Conservation (phyloP, 345 rosid species). For the Populus deltoides region DNA sequence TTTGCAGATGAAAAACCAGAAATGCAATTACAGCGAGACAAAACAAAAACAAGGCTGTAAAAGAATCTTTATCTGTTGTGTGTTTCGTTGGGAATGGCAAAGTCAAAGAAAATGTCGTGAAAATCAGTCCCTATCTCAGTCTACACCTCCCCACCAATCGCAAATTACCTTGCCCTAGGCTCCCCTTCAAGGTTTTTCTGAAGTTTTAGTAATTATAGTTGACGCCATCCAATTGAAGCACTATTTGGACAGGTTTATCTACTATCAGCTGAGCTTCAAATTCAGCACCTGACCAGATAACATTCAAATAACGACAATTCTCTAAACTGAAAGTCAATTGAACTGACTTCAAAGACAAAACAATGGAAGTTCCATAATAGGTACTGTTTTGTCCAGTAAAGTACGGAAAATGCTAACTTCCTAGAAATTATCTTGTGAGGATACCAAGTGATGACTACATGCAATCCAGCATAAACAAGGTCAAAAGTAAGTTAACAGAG, state of each 20-base stretch:
- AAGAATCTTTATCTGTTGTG: not conserved
- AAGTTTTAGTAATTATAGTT: too few relatives aligned
- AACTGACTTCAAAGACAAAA: not conserved
- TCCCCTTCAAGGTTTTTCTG: not conserved
- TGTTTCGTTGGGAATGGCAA: not conserved
- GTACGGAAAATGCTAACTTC: not conserved
- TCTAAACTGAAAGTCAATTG: not conserved
- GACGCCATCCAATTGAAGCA: not conserved
- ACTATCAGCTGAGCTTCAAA: not conserved
- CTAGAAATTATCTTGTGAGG: not conserved
- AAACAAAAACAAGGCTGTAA: not conserved
- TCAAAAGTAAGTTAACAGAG: not conserved
- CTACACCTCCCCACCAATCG: not conserved
- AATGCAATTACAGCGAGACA: not conserved
- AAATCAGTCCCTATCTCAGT: not conserved
- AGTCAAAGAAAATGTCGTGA: not conserved
- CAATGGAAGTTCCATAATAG: not conserved
- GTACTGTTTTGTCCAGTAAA: not conserved
- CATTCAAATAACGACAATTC: too few relatives aligned
- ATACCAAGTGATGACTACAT: not conserved
- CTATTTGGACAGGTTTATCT: not conserved
- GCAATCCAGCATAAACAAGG: not conserved
- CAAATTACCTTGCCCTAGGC: not conserved
- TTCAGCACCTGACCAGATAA: not conserved
- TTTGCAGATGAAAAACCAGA: not conserved